Evolutionary conservation across 2,329 filamentous ascomycete species (phyloP).

Genomic region (Emydomyces testavorans): DNA sequence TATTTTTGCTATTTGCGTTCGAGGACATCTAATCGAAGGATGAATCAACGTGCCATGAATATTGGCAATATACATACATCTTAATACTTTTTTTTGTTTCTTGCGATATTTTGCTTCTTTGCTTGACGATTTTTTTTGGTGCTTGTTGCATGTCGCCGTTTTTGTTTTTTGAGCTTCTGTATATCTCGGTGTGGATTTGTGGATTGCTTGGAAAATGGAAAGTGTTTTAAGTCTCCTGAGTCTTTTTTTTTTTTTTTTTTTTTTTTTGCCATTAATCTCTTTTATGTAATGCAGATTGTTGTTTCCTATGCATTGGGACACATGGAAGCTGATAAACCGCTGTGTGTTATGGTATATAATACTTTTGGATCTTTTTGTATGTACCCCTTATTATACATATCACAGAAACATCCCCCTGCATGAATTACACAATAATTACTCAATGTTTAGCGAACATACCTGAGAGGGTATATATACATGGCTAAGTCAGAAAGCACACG

Average conservation of each 20-base stretch:
- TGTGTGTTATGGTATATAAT: neutral
- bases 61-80: constrained; percentile 4
- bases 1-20: neutral
- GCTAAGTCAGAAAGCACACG: too few species aligned
- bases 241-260: too few species aligned
- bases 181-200: constrained; percentile 1
- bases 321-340: neutral
- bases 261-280: too few species aligned
- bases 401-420: too few species aligned
- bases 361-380: neutral
- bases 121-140: neutral
- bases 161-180: neutral
- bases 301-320: neutral
- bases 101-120: neutral
- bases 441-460: too few species aligned
- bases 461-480: too few species aligned
- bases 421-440: too few species aligned
- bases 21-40: neutral
- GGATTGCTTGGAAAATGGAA: constrained; percentile 1
- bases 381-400: neutral
- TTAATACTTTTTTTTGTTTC: constrained; percentile 2
- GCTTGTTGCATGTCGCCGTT: too few species aligned
- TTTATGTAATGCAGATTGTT: neutral
- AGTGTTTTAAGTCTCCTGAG: neutral
- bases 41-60: constrained; percentile 5